Conservation (phyloP, 148 eudicot species). For the Simmondsia chinensis region DNA sequence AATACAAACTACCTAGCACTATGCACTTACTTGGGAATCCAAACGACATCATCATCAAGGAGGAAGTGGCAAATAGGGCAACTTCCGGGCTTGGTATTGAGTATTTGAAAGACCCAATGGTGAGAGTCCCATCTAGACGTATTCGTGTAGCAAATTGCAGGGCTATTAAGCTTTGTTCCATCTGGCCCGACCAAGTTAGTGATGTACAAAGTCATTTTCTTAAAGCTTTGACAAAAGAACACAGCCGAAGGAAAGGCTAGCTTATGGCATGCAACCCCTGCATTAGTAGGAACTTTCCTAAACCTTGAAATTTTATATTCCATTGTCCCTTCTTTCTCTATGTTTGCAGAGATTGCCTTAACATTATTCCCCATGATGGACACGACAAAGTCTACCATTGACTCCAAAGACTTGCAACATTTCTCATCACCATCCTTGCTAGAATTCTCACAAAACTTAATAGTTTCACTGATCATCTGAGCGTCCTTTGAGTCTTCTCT, state of each 20-base stretch:
- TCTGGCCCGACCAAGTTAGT: slow-evolving; percentile 2
- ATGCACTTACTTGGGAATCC: slow-evolving; percentile 15
- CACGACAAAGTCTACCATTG: slow-evolving; percentile 14
- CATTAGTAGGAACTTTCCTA: slow-evolving; percentile 9
- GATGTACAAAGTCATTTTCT: slow-evolving; percentile 9
- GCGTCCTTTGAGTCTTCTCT: slow-evolving; percentile 7
- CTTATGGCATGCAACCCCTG: slow-evolving; percentile 10
- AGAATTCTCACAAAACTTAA: slow-evolving; percentile 12
- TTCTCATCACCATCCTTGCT: slow-evolving; percentile 5
- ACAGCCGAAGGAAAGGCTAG: slow-evolving; percentile 18
- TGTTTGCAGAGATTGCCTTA: slow-evolving; percentile 13
- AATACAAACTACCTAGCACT: too few species aligned
- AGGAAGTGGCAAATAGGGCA: slow-evolving; percentile 13
- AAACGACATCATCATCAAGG: slow-evolving; percentile 15
- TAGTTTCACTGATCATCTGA: slow-evolving; percentile 10
- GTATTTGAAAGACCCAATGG: neutral
- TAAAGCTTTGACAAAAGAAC: slow-evolving; percentile 8
- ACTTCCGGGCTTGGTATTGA: neutral
- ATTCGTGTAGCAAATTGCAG: slow-evolving; percentile 8
- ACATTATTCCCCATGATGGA: slow-evolving; percentile 9
- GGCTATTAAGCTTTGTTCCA: slow-evolving; percentile 3
- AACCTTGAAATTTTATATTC: slow-evolving; percentile 12
- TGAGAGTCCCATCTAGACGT: neutral
- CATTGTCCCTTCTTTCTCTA: slow-evolving; percentile 13
- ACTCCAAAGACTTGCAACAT: slow-evolving; percentile 15